phyloP scores from a whole-genome alignment of 495 filamentous ascomycete species.

The Evansstolkia leycettana region DNA sequence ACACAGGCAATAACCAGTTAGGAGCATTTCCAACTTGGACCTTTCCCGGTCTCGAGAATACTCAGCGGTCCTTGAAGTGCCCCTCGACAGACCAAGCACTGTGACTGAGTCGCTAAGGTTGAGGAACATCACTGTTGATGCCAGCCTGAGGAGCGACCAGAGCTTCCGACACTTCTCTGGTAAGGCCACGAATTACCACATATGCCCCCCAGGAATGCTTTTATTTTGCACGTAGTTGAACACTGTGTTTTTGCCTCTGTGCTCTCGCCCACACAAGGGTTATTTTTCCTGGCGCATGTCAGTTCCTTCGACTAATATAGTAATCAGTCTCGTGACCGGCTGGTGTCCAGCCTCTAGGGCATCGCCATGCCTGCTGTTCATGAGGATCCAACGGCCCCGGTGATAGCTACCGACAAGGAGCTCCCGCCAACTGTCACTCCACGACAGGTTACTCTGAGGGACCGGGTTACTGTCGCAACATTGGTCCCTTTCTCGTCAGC shows the following conservation, averaged over 20 bases:
- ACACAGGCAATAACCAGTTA: no score
- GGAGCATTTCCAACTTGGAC: no score
- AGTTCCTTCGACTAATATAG: conserved; percentile 20
- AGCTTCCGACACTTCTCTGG: no score
- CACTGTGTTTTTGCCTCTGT: no score
- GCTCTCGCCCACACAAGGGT: not conserved
- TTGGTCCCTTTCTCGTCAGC: conserved; percentile 74
- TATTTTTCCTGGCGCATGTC: not conserved
- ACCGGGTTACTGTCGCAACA: conserved; percentile 82
- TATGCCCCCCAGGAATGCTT: no score
- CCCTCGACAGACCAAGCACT: conserved; percentile 10
- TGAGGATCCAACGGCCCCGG: conserved; percentile 53
- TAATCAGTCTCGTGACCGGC: conserved; percentile 30
- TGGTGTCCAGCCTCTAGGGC: conserved; percentile 11
- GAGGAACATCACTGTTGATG: conserved; percentile 1
- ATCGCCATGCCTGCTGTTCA: conserved; percentile 73
- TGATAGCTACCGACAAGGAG: conserved; percentile 35
- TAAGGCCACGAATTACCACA: no score
- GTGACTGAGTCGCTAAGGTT: conserved; percentile 5
- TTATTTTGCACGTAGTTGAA: conserved; percentile 6
- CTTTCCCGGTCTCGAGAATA: conserved; percentile 41
- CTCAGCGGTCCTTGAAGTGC: conserved; percentile 39
- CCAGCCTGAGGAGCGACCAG: conserved; percentile 10
- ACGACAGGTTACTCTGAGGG: conserved; percentile 78
- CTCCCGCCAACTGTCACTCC: conserved; percentile 59